Evolutionary conservation across 257 asterid species (phyloP).

Genomic region (Lantana camara): DNA sequence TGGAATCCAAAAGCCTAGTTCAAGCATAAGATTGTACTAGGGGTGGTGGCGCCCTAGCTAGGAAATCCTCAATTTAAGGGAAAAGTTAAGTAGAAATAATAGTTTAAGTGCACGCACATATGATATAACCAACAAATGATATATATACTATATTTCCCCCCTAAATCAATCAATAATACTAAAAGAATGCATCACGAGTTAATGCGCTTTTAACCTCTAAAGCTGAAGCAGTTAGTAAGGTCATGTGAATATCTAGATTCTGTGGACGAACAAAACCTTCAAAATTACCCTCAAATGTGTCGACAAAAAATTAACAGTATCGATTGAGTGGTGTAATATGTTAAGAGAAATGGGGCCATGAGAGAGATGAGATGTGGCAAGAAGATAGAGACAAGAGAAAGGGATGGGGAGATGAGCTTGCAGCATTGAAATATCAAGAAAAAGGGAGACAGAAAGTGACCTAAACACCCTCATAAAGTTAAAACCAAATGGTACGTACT

Average conservation of each 20-base stretch:
- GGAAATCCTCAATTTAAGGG: no score
- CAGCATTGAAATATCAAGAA: constrained; percentile 35
- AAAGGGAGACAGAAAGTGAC: constrained; percentile 44
- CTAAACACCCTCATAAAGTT: constrained; percentile 23
- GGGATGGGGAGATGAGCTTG: constrained; percentile 42
- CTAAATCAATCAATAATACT: neutral
- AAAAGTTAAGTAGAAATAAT: no score
- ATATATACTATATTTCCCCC: neutral
- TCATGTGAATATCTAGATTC: constrained; percentile 39
- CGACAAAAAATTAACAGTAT: constrained; percentile 19
- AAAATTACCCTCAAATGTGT: constrained; percentile 8
- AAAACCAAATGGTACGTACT: constrained; percentile 26
- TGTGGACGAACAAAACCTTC: constrained; percentile 33
- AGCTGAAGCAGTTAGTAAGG: constrained; percentile 24
- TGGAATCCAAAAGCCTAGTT: no score
- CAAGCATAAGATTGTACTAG: no score
- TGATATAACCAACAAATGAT: no score
- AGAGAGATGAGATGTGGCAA: constrained; percentile 32
- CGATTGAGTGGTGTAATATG: constrained; percentile 26
- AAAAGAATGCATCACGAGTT: constrained; percentile 7
- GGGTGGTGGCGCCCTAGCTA: no score
- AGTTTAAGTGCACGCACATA: no score
- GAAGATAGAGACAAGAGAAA: constrained; percentile 45
- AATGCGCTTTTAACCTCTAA: neutral
- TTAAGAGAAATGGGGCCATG: constrained; percentile 10